Percentiles rank a stretch among this genome's conserved stretches.
Conservation (phyloP, 495 filamentous ascomycete species). For the Cudoniella acicularis region DNA sequence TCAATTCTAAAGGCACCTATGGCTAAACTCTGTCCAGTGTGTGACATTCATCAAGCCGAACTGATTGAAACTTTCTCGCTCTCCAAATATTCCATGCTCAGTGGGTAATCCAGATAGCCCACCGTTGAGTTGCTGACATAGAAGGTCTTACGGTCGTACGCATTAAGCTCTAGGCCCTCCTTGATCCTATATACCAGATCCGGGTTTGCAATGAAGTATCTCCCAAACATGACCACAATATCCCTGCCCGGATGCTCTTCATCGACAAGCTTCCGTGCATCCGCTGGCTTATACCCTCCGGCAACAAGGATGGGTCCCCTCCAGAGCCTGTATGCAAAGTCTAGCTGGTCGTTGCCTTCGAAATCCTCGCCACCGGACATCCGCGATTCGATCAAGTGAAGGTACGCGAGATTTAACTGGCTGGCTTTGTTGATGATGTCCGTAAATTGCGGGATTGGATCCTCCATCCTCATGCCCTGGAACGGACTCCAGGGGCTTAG, state of each 20-base stretch:
- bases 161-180: background rate
- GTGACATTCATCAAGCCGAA: no score
- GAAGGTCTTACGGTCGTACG: conserved; percentile 9
- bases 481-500: conserved; percentile 60
- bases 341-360: conserved; percentile 43
- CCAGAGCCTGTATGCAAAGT: conserved; percentile 47
- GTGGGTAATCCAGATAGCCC: no score
- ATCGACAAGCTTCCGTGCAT: background rate
- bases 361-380: conserved; percentile 13
- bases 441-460: conserved; percentile 58
- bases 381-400: conserved; percentile 58
- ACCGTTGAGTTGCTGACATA: no score
- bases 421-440: conserved; percentile 48
- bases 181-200: conserved; percentile 7
- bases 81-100: no score
- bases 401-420: conserved; percentile 51
- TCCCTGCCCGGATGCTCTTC: background rate
- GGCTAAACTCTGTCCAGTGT: no score
- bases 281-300: background rate
- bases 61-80: no score
- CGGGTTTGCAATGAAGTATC: conserved; percentile 16
- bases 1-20: no score
- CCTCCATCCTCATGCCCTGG: conserved; percentile 64
- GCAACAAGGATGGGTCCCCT: conserved; percentile 1
- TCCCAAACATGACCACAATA: conserved; percentile 5